phyloP scores from a whole-genome alignment of 495 filamentous ascomycete species.

The Aspergillus leporis region DNA sequence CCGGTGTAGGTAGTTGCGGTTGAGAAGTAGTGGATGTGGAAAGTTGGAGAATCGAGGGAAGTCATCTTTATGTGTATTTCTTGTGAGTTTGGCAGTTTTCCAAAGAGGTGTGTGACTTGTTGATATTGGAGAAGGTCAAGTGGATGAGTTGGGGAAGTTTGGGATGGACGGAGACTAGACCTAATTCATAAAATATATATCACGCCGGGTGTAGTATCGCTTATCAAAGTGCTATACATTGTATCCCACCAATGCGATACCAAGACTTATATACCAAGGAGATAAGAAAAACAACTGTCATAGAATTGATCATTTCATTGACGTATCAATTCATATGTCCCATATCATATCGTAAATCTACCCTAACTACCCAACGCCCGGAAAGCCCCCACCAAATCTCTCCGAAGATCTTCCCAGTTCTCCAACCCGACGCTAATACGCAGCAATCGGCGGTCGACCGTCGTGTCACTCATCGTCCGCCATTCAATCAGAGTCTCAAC shows the following conservation, averaged over 20 bases:
- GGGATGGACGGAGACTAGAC: background rate
- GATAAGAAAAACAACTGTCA: background rate
- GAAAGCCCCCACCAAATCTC: conserved; percentile 73
- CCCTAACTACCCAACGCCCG: conserved; percentile 24
- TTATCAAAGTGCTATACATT: background rate
- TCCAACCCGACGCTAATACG: conserved; percentile 87
- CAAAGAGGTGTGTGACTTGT: background rate
- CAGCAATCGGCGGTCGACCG: conserved; percentile 70
- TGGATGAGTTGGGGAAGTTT: background rate
- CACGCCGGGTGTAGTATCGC: background rate
- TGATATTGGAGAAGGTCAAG: background rate
- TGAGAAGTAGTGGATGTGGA: conserved; percentile 88
- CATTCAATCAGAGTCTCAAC: conserved; percentile 84
- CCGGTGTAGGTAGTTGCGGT: conserved; percentile 71
- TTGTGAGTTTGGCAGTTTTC: no score
- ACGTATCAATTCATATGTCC: background rate
- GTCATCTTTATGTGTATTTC: no score
- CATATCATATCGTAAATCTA: background rate
- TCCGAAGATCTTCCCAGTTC: conserved; percentile 78
- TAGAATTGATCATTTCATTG: background rate
- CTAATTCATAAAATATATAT: background rate
- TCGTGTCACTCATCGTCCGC: conserved; percentile 74
- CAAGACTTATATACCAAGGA: background rate
- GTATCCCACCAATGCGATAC: background rate
- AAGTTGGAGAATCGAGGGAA: conserved; percentile 42